Evolutionary conservation across 148 eudicot genomes (phyloP).

Genomic region (Amaranthus palmeri): DNA sequence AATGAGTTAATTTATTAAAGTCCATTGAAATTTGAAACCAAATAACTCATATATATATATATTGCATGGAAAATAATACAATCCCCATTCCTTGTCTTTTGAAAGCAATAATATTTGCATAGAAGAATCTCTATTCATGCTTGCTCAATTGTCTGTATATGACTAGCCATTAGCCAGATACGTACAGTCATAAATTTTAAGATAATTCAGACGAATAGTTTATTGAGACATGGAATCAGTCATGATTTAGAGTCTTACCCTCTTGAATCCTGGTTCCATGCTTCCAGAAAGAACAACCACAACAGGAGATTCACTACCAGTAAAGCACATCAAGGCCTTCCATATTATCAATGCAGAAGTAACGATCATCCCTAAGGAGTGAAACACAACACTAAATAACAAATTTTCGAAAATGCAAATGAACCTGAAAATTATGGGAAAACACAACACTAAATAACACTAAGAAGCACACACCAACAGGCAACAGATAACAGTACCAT

Average conservation of each 20-base stretch:
- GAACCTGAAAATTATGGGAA: not conserved
- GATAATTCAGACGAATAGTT: not conserved
- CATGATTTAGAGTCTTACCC: slow-evolving; percentile 26
- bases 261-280: slow-evolving; percentile 82
- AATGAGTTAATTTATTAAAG: too few relatives aligned
- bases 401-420: not conserved
- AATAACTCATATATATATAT: too few relatives aligned
- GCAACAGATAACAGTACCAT: not conserved
- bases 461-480: not conserved
- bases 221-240: not conserved
- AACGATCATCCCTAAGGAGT: slow-evolving; percentile 53
- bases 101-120: too few relatives aligned
- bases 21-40: too few relatives aligned
- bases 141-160: not conserved
- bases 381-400: not conserved
- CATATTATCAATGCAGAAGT: slow-evolving; percentile 75
- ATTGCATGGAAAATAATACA: too few relatives aligned
- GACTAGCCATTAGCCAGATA: not conserved
- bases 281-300: slow-evolving; percentile 85
- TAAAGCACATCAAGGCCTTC: slow-evolving; percentile 68
- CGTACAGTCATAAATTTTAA: not conserved
- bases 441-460: too few relatives aligned
- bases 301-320: slow-evolving; percentile 77
- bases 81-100: too few relatives aligned
- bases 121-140: too few relatives aligned